A percentile compares a stretch with the other conserved stretches of the same genome.
These are phyloP conservation scores for Apiotrichum akiyoshidainum DNA, from an alignment of 1,284 basidiomycete species.

Conservation along the genomic window DNA sequence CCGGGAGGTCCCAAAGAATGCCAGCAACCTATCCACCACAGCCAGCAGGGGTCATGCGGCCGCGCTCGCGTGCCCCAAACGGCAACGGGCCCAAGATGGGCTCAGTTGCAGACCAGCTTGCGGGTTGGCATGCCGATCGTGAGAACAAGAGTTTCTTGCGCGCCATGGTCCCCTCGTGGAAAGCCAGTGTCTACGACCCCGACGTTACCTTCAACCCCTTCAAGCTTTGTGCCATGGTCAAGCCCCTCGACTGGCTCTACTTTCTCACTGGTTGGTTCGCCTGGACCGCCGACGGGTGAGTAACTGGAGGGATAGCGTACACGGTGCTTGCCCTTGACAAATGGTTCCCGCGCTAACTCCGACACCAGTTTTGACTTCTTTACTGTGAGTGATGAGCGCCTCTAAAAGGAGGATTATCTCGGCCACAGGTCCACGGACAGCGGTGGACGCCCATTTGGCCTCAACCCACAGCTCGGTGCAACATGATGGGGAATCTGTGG, in stretches of 20 bases:
- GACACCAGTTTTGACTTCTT: constrained; percentile 1
- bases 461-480: no score
- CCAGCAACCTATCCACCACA: background rate
- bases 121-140: constrained; percentile 39
- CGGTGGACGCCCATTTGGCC: no score
- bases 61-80: background rate
- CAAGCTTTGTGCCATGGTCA: constrained; percentile 47
- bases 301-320: background rate
- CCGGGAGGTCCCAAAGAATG: background rate
- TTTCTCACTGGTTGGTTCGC: constrained; percentile 60
- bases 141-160: constrained; percentile 28
- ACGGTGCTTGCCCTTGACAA: background rate
- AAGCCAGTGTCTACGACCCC: constrained; percentile 6
- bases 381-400: background rate
- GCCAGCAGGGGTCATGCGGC: background rate
- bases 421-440: background rate
- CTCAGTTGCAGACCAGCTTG: constrained; percentile 32
- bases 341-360: background rate
- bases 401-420: background rate
- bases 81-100: constrained; percentile 4
- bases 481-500: no score
- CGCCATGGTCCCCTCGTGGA: constrained; percentile 32
- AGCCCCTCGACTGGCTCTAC: constrained; percentile 55
- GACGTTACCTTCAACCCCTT: constrained; percentile 44
- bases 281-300: constrained; percentile 29